Evolutionary conservation across 2,329 filamentous ascomycete species (phyloP), one percentile per base, ranked within the genome.

Genomic region (Microdochium nivale): DNA sequence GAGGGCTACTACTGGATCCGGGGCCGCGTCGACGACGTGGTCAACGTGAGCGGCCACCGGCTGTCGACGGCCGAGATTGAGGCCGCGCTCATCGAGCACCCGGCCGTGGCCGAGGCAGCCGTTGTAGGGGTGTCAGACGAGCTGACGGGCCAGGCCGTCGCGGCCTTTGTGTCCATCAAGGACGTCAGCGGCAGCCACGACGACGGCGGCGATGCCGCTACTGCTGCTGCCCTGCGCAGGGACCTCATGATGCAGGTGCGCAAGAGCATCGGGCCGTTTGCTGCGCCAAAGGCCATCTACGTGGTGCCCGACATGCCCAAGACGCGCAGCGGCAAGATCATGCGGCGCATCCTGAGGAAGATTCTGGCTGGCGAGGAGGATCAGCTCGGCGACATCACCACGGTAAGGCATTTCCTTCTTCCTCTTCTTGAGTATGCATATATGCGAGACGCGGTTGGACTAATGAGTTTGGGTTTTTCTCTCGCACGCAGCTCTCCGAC

Each of bases 1-100:
- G 94, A 99, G 64, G 94, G 94, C 52, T 99, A 96, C 78, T 99
- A 97, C 83, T 99, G 94, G 94, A 99, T 99, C 68, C 89, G 94
- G 56, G 94, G 94, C 58, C 90, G 94, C 70, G 94, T 99, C 50
- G 94, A 99, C 66, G 94, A 99, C 64, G 94, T 99, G 44, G 92
- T 99, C 69, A 99, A 99, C 71, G 94, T 99, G 56, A 94, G 88
- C 61, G 94, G 94, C 25, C 94, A 99, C 72, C 87, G 94, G 68
- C 79, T 99, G 56, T 97, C 92, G 16, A 99, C 94, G 10, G 92
- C 94, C 33, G 94, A 99, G 71, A 99, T 99, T 58, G 94, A 99
- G 73, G 94, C 94, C 25, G 94, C 94, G 19, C 83, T 99, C 48
- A 86, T 99, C 59, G 92, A 97, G 77, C 91, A 97, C 70, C 79